phyloP scores from a whole-genome alignment of 768 basidiomycete genomes.

The Tylopilus cervinicoccineus region DNA sequence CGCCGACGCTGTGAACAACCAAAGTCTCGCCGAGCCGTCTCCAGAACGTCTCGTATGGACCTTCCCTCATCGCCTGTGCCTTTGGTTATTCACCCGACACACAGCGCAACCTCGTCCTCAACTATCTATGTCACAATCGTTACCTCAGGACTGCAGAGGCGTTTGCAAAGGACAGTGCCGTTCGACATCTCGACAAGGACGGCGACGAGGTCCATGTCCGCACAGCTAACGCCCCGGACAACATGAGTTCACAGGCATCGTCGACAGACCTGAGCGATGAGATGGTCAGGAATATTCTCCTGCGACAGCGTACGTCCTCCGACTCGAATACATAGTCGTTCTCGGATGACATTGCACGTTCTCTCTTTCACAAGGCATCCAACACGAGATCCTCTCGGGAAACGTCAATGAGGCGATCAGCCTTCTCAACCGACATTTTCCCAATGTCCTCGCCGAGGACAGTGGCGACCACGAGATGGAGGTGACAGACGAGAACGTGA shows the following conservation, averaged over 20 bases:
- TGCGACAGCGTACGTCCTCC: slow-evolving; percentile 48
- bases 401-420: slow-evolving; percentile 67
- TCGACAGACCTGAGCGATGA: slow-evolving; percentile 33
- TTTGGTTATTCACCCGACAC: slow-evolving; percentile 3
- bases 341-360: not conserved
- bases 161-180: slow-evolving; percentile 59
- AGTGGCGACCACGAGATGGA: slow-evolving; percentile 10
- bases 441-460: slow-evolving; percentile 53
- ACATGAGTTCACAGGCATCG: slow-evolving; percentile 11
- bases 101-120: slow-evolving; percentile 66
- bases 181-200: slow-evolving; percentile 62
- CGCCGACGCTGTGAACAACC: slow-evolving; percentile 15
- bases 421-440: slow-evolving; percentile 70
- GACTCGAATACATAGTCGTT: not conserved
- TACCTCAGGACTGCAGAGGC: slow-evolving; percentile 68
- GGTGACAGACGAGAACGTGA: slow-evolving; percentile 19
- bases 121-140: slow-evolving; percentile 73
- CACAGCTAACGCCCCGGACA: slow-evolving; percentile 13
- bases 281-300: slow-evolving; percentile 42
- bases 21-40: slow-evolving; percentile 29
- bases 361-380: slow-evolving; percentile 52
- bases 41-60: slow-evolving; percentile 44
- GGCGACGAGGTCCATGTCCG: slow-evolving; percentile 52
- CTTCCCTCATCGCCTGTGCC: not conserved
- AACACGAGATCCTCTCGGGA: slow-evolving; percentile 66